Evolutionary conservation across 192 early-diverging fungal genomes (phyloP).

Genomic region (Coemansia sp.): DNA sequence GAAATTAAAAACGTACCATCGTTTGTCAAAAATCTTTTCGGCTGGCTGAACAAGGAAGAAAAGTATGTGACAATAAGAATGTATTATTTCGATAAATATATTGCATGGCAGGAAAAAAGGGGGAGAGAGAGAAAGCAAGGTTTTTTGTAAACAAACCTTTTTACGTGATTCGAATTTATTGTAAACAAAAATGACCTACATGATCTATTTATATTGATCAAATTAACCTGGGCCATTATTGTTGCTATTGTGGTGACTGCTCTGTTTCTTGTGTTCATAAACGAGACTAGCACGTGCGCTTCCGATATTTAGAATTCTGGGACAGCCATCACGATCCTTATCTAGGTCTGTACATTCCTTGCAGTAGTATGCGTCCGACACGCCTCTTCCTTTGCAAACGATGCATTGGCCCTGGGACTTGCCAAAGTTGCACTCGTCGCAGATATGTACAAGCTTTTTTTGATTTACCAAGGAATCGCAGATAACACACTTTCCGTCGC

Average conservation of each 20-base stretch:
- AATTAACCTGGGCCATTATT: no score
- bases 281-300: slow-evolving; percentile 87
- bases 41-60: neutral
- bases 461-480: slow-evolving; percentile 95
- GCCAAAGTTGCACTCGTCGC: slow-evolving; percentile 97
- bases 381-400: slow-evolving; percentile 83
- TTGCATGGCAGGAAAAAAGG: neutral
- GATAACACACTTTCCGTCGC: slow-evolving; percentile 92
- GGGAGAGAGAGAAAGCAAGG: neutral
- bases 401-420: slow-evolving; percentile 87
- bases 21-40: neutral
- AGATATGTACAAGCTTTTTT: slow-evolving; percentile 85
- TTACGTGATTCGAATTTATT: slow-evolving; percentile 7
- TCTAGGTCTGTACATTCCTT: slow-evolving; percentile 86
- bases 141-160: slow-evolving; percentile 6
- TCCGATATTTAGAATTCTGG: slow-evolving; percentile 97
- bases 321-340: slow-evolving; percentile 96
- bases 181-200: slow-evolving; percentile 6
- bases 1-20: neutral
- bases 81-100: neutral
- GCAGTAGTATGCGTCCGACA: slow-evolving; percentile 95
- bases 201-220: neutral
- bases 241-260: neutral
- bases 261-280: slow-evolving; percentile 90
- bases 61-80: neutral